These are phyloP conservation scores for Mortierella hygrophila DNA, from an alignment of 192 early-diverging fungal genomes.

Conservation along the genomic window DNA sequence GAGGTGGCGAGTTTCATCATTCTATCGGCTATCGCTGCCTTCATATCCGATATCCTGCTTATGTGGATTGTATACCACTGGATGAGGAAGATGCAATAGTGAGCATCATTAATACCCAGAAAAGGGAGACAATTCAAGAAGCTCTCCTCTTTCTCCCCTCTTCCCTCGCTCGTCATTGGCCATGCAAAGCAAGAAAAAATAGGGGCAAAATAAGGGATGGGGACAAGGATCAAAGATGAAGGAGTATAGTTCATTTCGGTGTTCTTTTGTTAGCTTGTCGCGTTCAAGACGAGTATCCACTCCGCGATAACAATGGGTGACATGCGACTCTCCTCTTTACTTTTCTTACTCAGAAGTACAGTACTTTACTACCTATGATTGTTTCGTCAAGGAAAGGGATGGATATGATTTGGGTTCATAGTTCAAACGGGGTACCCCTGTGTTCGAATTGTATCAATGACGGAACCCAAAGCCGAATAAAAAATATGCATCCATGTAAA, in stretches of 20 bases:
- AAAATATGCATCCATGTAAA: not conserved
- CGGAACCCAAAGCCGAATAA: not conserved
- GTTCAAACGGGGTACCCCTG: not conserved
- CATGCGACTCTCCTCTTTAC: not conserved
- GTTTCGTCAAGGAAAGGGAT: too few species aligned
- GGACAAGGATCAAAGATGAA: not conserved
- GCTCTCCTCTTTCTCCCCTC: not conserved
- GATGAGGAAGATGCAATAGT: not conserved
- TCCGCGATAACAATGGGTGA: not conserved
- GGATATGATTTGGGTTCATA: not conserved
- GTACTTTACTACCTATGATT: too few species aligned
- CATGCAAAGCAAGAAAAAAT: not conserved
- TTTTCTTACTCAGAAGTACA: too few species aligned
- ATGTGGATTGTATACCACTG: not conserved
- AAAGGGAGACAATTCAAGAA: conserved; percentile 4
- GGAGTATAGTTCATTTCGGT: not conserved
- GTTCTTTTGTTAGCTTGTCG: not conserved
- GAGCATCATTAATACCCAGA: not conserved
- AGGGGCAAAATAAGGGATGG: not conserved
- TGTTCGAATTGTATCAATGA: not conserved
- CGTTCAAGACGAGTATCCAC: not conserved
- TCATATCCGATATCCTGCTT: not conserved
- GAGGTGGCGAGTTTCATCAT: not conserved
- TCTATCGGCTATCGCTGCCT: not conserved
- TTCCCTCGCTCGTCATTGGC: not conserved